A percentile compares a stretch with the other conserved stretches of the same genome.
phyloP scores from a whole-genome alignment of 208 protist species.

The Spironucleus salmonicida region DNA sequence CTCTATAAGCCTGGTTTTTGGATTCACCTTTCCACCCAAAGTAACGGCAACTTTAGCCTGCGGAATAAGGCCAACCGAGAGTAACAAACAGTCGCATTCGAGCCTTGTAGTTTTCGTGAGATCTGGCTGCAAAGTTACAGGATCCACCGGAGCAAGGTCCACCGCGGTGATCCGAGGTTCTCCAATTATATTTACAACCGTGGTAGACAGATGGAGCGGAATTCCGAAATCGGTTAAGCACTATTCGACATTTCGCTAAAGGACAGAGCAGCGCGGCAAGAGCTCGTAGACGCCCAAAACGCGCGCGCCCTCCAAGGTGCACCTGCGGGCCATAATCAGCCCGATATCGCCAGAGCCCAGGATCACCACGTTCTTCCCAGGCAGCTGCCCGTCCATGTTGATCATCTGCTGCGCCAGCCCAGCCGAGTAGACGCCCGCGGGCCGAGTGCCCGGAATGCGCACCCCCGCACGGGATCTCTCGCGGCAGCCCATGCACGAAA shows the following conservation, averaged over 20 bases:
- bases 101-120: not conserved
- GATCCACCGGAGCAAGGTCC: constrained; percentile 10
- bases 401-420: constrained; percentile 28
- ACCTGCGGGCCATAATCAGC: constrained; percentile 31
- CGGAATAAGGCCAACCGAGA: constrained; percentile 30
- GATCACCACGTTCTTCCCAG: constrained; percentile 33
- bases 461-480: constrained; percentile 15
- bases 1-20: constrained; percentile 2
- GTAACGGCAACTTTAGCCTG: constrained; percentile 6
- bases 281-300: constrained; percentile 37
- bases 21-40: not conserved
- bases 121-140: constrained; percentile 19
- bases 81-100: constrained; percentile 33
- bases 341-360: constrained; percentile 36
- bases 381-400: constrained; percentile 14
- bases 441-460: constrained; percentile 27
- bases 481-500: constrained; percentile 25
- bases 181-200: constrained; percentile 30
- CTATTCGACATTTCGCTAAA: constrained; percentile 13
- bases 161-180: not conserved
- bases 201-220: constrained; percentile 13
- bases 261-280: not conserved
- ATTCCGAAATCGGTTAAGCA: constrained; percentile 33
- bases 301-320: constrained; percentile 27
- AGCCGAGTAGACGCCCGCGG: constrained; percentile 32